Conservation (phyloP, 2,329 filamentous ascomycete species). For the Alternaria gansuensis region DNA sequence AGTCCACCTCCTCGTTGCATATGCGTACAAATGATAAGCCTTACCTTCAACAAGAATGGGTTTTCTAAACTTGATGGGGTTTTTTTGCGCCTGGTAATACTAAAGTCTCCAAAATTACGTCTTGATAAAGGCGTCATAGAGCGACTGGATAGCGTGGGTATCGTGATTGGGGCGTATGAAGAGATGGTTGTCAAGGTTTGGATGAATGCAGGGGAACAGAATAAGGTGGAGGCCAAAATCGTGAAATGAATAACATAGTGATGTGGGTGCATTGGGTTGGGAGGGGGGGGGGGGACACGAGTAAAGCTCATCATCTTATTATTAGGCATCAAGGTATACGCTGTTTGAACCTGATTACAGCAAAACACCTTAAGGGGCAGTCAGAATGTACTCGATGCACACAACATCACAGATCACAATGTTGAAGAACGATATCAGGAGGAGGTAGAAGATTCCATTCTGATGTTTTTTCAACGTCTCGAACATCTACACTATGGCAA, state of each 20-base stretch:
- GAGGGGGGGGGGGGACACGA: too few species aligned
- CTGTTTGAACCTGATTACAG: neutral
- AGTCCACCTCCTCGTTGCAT: neutral
- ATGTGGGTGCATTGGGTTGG: too few species aligned
- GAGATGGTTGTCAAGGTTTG: neutral
- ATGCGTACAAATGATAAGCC: neutral
- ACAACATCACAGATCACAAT: neutral
- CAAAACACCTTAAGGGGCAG: neutral
- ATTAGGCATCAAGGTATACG: neutral
- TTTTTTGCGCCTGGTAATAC: neutral
- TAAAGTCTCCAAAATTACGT: neutral
- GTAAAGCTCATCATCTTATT: neutral
- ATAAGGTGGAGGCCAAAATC: neutral
- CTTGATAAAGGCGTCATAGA: neutral
- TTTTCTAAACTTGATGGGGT: neutral
- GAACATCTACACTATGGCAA: slow-evolving; percentile 3
- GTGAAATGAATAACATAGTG: neutral
- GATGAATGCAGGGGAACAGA: neutral
- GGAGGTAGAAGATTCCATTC: neutral
- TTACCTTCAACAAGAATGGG: neutral
- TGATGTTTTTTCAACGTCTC: neutral
- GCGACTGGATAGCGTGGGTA: neutral
- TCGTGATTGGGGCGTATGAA: neutral
- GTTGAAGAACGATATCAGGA: neutral
- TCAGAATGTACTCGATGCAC: neutral